Conservation (phyloP, 371 early-diverging fungal genomes). For the Mucor sp. region DNA sequence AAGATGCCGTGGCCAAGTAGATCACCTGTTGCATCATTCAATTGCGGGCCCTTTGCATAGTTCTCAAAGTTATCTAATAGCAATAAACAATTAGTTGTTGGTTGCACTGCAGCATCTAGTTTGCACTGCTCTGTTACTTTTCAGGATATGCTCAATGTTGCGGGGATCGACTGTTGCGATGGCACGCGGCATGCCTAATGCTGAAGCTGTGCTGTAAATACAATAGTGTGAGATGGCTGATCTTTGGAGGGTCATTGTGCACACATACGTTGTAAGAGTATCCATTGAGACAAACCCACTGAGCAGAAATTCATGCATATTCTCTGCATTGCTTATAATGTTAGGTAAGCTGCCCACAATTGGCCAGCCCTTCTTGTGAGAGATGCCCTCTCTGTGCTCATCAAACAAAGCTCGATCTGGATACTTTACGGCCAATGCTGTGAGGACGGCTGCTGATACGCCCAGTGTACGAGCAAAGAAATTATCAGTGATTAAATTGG, state of each 20-base stretch:
- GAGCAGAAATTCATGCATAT: constrained; percentile 24
- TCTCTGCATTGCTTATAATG: constrained; percentile 11
- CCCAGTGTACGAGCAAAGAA: constrained; percentile 9
- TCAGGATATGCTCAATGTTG: constrained; percentile 36
- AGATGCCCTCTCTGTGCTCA: constrained; percentile 14
- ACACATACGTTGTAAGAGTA: constrained; percentile 32
- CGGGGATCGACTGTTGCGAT: constrained; percentile 29
- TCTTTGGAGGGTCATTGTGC: background rate
- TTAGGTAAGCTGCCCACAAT: constrained; percentile 23
- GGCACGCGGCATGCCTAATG: constrained; percentile 23
- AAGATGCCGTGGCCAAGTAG: constrained; percentile 42
- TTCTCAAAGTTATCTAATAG: constrained; percentile 34
- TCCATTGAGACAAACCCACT: constrained; percentile 9
- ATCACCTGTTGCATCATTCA: constrained; percentile 23
- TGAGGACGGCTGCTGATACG: constrained; percentile 16
- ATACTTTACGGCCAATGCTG: constrained; percentile 24
- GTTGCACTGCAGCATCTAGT: background rate
- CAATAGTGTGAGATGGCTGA: background rate
- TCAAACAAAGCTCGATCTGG: constrained; percentile 35
- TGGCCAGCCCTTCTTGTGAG: constrained; percentile 22
- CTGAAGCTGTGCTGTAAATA: constrained; percentile 25
- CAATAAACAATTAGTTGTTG: background rate
- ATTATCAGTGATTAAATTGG: constrained; percentile 4
- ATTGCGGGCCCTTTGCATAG: constrained; percentile 36
- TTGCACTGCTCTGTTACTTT: constrained; percentile 11